Evolutionary conservation across 768 basidiomycete genomes (phyloP).

Genomic region (Tephrocybe sp.): DNA sequence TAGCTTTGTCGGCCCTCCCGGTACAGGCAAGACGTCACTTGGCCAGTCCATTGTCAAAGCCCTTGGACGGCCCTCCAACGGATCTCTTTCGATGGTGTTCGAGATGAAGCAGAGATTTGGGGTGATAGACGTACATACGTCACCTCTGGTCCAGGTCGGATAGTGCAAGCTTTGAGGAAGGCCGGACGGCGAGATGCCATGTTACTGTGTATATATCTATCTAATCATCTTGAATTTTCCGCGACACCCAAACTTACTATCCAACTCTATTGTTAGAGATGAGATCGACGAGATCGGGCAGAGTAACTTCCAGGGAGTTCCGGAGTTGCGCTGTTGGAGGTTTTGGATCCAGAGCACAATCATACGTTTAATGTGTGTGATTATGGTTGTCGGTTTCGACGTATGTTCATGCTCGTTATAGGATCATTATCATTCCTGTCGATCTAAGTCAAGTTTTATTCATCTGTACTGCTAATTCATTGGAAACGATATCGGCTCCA

Average conservation of each 20-base stretch:
- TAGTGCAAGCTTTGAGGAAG: slow-evolving; percentile 85
- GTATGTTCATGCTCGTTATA: slow-evolving; percentile 25
- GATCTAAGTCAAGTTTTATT: slow-evolving; percentile 88
- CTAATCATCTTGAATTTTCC: too few relatives aligned
- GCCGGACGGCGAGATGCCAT: slow-evolving; percentile 78
- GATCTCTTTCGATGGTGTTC: slow-evolving; percentile 87
- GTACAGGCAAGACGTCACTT: slow-evolving; percentile 88
- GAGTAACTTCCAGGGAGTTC: slow-evolving; percentile 89
- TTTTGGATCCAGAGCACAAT: slow-evolving; percentile 93
- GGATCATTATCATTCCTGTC: slow-evolving; percentile 88
- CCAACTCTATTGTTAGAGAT: slow-evolving; percentile 42
- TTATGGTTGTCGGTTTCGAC: neutral
- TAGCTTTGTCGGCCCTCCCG: slow-evolving; percentile 88
- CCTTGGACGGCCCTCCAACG: slow-evolving; percentile 81
- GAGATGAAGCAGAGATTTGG: slow-evolving; percentile 78
- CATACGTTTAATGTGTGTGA: slow-evolving; percentile 66
- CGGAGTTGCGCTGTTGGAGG: slow-evolving; percentile 85
- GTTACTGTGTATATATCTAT: slow-evolving; percentile 43
- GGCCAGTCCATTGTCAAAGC: slow-evolving; percentile 87
- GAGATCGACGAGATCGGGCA: slow-evolving; percentile 92
- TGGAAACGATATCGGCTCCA: slow-evolving; percentile 87
- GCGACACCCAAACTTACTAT: slow-evolving; percentile 2
- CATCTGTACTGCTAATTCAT: slow-evolving; percentile 88
- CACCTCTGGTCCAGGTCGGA: slow-evolving; percentile 77
- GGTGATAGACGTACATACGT: slow-evolving; percentile 78